A percentile compares a stretch with the other conserved stretches of the same genome.
Conservation (phyloP, 2,329 filamentous ascomycete genomes). For the Apiospora marii region DNA sequence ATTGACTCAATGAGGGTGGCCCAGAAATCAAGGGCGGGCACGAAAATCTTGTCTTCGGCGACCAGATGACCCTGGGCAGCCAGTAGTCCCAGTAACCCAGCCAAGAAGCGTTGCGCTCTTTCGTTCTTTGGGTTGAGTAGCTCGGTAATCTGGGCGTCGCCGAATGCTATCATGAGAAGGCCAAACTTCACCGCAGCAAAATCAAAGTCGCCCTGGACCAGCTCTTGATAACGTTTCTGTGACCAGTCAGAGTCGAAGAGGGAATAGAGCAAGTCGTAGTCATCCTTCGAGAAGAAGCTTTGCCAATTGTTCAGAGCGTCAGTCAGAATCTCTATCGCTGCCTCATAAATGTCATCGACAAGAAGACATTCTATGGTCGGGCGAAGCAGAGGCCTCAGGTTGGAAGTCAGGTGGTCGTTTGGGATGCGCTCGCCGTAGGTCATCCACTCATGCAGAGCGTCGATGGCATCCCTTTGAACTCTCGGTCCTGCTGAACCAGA, state of each 20-base stretch:
- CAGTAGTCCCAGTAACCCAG: conserved; percentile 70
- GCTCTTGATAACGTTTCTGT: conserved; percentile 58
- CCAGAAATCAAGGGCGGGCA: conserved; percentile 83
- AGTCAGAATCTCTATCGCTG: conserved; percentile 68
- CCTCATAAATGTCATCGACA: conserved; percentile 64
- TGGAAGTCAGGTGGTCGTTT: conserved; percentile 62
- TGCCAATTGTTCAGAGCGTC: conserved; percentile 72
- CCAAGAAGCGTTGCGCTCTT: conserved; percentile 62
- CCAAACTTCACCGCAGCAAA: conserved; percentile 72
- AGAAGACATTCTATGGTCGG: conserved; percentile 68
- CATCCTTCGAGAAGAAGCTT: conserved; percentile 65
- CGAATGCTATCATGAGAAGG: conserved; percentile 72
- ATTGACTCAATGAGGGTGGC: conserved; percentile 76
- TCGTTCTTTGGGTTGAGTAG: conserved; percentile 62
- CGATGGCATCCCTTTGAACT: conserved; percentile 61
- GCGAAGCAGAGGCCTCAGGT: conserved; percentile 67
- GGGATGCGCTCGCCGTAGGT: conserved; percentile 73
- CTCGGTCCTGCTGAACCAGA: conserved; percentile 35
- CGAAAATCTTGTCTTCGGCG: conserved; percentile 77
- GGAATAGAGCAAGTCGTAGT: conserved; percentile 64
- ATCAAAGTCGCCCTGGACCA: conserved; percentile 67
- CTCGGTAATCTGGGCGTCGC: conserved; percentile 68
- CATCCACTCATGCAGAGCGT: conserved; percentile 75
- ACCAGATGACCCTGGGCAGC: conserved; percentile 71
- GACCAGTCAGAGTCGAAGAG: conserved; percentile 70